These are phyloP conservation scores for Podospora pseudocomata DNA, from an alignment of 495 filamentous ascomycete genomes.

Conservation along the genomic window DNA sequence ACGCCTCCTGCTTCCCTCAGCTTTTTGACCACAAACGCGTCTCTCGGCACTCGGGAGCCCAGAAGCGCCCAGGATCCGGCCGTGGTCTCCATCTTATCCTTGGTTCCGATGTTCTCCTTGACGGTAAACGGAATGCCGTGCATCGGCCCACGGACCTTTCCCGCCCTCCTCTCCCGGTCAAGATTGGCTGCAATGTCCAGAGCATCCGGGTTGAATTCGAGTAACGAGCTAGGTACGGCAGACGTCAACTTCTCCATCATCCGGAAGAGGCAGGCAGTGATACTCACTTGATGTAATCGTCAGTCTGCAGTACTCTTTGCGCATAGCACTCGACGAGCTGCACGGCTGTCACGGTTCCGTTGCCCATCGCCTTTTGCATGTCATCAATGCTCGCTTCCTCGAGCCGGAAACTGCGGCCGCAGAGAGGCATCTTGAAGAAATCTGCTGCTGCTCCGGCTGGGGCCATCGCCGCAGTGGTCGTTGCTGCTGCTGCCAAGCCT, in stretches of 20 bases:
- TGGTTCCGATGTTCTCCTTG: conserved; percentile 53
- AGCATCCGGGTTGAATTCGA: conserved; percentile 59
- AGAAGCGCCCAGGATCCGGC: conserved; percentile 52
- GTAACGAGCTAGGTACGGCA: conserved; percentile 35
- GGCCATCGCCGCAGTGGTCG: not conserved
- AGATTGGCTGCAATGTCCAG: conserved; percentile 49
- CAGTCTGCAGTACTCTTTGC: conserved; percentile 51
- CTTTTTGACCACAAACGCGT: conserved; percentile 57
- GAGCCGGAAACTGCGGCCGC: conserved; percentile 53
- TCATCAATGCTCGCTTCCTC: conserved; percentile 54
- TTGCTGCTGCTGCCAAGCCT: not conserved
- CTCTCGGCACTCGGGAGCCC: conserved; percentile 61
- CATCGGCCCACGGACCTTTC: conserved; percentile 55
- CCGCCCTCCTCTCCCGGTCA: conserved; percentile 56
- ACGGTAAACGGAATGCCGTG: conserved; percentile 72
- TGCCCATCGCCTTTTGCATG: conserved; percentile 39
- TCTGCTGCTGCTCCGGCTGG: not conserved
- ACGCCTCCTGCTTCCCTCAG: conserved; percentile 65
- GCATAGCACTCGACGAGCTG: conserved; percentile 51
- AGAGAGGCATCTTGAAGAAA: conserved; percentile 54
- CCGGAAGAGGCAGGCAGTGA: too few relatives aligned
- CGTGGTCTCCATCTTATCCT: conserved; percentile 46
- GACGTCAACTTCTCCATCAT: too few relatives aligned
- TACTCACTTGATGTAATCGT: conserved; percentile 57
- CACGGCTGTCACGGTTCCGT: conserved; percentile 40